Percentiles rank a stretch among this genome's conserved stretches.
Evolutionary conservation across 441 rosid species (phyloP).

Genomic region (Melastoma candidum): DNA sequence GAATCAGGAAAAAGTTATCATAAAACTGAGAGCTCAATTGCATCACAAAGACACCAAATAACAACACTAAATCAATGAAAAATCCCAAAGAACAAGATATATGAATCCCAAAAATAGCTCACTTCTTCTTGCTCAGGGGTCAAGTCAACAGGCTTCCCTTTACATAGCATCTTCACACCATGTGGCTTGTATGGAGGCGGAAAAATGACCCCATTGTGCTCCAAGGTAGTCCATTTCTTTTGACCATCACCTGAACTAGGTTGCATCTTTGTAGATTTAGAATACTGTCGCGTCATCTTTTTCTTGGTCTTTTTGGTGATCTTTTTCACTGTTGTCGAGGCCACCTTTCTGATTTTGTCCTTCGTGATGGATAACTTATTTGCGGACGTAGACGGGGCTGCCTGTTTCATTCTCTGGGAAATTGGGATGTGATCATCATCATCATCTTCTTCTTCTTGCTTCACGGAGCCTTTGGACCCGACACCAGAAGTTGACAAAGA

Average conservation of each 20-base stretch:
- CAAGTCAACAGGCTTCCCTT: conserved; percentile 70
- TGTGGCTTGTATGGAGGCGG: conserved; percentile 88
- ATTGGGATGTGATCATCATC: conserved; percentile 75
- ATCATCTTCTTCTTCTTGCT: conserved; percentile 31
- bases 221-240: conserved; percentile 93
- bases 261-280: conserved; percentile 50
- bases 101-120: conserved; percentile 1
- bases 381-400: conserved; percentile 22
- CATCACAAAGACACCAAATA: too few species aligned
- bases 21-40: too few species aligned
- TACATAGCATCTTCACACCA: conserved; percentile 73
- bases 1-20: too few species aligned
- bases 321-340: conserved; percentile 27
- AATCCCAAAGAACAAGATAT: too few species aligned
- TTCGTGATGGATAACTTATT: conserved; percentile 37
- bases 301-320: conserved; percentile 45
- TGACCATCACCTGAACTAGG: conserved; percentile 96
- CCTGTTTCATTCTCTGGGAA: conserved; percentile 55
- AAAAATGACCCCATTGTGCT: conserved; percentile 92
- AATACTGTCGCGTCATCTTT: conserved; percentile 54
- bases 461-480: conserved; percentile 39
- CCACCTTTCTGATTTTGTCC: conserved; percentile 34
- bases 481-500: conserved; percentile 28
- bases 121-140: conserved; percentile 95
- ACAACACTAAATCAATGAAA: too few species aligned